A percentile compares a stretch with the other conserved stretches of the same genome.
These are phyloP conservation scores for Bruguiera sexangula DNA, from an alignment of 345 rosid species.

Conservation along the genomic window DNA sequence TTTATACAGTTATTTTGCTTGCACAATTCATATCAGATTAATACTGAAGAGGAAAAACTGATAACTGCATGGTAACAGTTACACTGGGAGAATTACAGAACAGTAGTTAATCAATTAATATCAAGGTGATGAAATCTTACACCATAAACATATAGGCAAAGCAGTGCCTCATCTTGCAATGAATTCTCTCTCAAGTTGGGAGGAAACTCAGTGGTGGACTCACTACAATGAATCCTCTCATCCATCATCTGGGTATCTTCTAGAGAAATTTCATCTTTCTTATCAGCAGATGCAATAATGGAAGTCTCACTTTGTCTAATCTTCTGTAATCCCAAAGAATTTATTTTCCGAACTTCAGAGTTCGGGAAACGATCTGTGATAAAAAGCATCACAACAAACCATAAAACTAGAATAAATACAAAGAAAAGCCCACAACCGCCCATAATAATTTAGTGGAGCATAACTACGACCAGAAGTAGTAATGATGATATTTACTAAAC, in stretches of 20 bases:
- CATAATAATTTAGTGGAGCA: background rate
- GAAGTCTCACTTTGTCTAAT: slow-evolving; percentile 26
- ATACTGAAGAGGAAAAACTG: no score
- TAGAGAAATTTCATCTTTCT: slow-evolving; percentile 30
- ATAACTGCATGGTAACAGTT: background rate
- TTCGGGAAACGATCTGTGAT: slow-evolving; percentile 57
- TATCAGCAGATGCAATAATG: slow-evolving; percentile 16
- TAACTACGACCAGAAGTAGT: slow-evolving; percentile 1
- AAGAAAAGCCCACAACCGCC: background rate
- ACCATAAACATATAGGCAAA: slow-evolving; percentile 65
- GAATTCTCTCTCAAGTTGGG: slow-evolving; percentile 32
- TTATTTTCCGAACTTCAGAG: slow-evolving; percentile 62
- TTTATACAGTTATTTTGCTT: no score
- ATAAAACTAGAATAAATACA: background rate
- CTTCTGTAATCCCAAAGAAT: slow-evolving; percentile 37
- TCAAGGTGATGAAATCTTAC: slow-evolving; percentile 36
- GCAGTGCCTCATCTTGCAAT: slow-evolving; percentile 25
- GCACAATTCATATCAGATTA: no score
- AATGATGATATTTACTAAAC: background rate
- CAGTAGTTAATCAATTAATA: background rate
- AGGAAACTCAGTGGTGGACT: slow-evolving; percentile 30
- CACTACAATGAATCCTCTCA: slow-evolving; percentile 27
- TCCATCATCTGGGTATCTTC: slow-evolving; percentile 30
- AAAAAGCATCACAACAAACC: slow-evolving; percentile 17
- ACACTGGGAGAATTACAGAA: background rate